Evolutionary conservation across 1,284 basidiomycete genomes (phyloP).

Genomic region (Caloboletus firmus): DNA sequence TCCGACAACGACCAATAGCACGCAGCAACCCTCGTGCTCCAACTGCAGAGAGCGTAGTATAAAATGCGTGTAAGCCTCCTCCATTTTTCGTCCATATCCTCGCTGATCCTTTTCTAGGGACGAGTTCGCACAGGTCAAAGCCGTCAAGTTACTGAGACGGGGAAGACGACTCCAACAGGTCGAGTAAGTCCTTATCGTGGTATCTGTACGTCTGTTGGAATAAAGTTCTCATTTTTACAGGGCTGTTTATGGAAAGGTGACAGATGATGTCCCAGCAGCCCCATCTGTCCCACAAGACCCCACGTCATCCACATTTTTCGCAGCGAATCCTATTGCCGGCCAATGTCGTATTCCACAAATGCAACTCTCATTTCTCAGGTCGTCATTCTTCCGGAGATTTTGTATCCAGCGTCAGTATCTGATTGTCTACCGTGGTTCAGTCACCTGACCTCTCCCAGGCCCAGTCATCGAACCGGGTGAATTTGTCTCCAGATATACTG

Average conservation of each 20-base stretch:
- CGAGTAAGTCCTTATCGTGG: constrained; percentile 46
- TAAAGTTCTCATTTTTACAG: constrained; percentile 32
- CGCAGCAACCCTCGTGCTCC: constrained; percentile 67
- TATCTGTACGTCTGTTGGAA: constrained; percentile 3
- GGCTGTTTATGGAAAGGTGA: constrained; percentile 60
- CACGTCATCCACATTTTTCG: constrained; percentile 31
- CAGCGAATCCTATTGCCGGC: constrained; percentile 4
- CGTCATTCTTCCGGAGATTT: constrained; percentile 80
- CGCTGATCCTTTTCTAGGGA: constrained; percentile 51
- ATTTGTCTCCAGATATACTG: constrained; percentile 67
- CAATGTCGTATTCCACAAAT: constrained; percentile 64
- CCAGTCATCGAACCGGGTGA: constrained; percentile 74
- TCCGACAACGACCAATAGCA: constrained; percentile 36
- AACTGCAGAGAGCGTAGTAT: constrained; percentile 85
- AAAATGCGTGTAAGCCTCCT: constrained; percentile 77
- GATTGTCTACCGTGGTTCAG: constrained; percentile 2
- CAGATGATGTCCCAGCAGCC: constrained; percentile 41
- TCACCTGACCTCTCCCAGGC: constrained; percentile 40
- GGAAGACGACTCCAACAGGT: constrained; percentile 85
- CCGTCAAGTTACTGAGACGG: constrained; percentile 79
- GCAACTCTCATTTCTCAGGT: constrained; percentile 75
- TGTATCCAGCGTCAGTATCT: constrained; percentile 70
- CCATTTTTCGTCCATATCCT: neutral
- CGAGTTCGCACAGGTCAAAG: constrained; percentile 85
- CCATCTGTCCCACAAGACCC: constrained; percentile 37